Evolutionary conservation across 2,329 filamentous ascomycete species (phyloP).

Genomic region (Dryadomyces quercivorus): DNA sequence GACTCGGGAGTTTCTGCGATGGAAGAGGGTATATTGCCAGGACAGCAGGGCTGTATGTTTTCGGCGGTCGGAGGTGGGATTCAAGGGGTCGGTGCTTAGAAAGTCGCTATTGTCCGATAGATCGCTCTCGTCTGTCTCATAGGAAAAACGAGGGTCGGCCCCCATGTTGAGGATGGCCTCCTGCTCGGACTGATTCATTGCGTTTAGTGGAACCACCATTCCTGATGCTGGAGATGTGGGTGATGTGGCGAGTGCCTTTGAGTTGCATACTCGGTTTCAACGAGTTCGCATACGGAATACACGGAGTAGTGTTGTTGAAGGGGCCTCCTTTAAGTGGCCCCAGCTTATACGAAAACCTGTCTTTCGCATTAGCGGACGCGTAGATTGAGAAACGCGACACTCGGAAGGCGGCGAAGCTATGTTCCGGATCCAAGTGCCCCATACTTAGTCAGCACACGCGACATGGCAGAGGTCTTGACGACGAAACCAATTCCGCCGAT

Average conservation of each 20-base stretch:
- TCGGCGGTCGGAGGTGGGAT: not conserved
- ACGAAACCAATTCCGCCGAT: too few species aligned
- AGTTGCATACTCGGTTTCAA: too few species aligned
- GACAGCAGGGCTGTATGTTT: conserved; percentile 8
- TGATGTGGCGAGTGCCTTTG: not conserved
- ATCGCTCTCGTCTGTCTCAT: conserved; percentile 11
- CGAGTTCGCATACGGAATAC: too few species aligned
- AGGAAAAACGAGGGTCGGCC: not conserved
- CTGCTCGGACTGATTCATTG: not conserved
- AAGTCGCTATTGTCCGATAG: conserved; percentile 22
- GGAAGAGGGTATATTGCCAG: not conserved
- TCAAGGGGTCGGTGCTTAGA: conserved; percentile 13
- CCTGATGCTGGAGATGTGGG: not conserved
- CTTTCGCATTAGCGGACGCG: too few species aligned
- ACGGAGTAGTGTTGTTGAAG: too few species aligned
- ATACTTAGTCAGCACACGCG: too few species aligned
- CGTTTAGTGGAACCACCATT: not conserved
- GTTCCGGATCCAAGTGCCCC: too few species aligned
- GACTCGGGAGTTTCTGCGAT: conserved; percentile 2
- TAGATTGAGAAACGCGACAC: too few species aligned
- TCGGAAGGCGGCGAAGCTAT: too few species aligned
- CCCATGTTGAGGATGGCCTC: not conserved
- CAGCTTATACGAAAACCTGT: too few species aligned
- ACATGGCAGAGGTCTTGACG: too few species aligned
- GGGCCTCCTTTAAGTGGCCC: too few species aligned